Base-by-base conservation (phyloP, 2,329 filamentous ascomycete genomes). In the Penicillium sp. region DNA sequence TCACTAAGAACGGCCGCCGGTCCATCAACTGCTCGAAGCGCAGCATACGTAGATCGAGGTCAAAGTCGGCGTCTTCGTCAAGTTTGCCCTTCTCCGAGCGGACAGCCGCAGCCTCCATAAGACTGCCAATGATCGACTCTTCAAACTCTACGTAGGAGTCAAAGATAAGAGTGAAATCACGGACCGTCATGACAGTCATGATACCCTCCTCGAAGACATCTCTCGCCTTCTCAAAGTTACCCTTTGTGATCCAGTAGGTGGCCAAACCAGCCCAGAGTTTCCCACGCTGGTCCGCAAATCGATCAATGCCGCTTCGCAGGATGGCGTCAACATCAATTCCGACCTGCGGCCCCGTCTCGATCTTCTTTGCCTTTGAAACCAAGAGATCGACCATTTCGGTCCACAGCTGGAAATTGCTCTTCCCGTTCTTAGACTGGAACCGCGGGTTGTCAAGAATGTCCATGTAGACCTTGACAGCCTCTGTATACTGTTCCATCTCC, bases 21-120 rank as follows among this genome's bases (percentile, higher is more conserved):
- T 98, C 91, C 91, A 98, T 97, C 44, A 98, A 77, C 62, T 96
- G 90, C 69, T 98, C 93, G 61, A 98, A 98, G 44, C 93, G 84
- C 80, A 96, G 85, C 89, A 98, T 95, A 41, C 90, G 84, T 57
- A 97, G 89, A 66, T 98, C 94, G 24, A 98, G 78, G 61, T 97
- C 91, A 51, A 94, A 88, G 66, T 98, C 93, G 9, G 89, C 87
- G 52, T 89, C 83, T 54, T 91, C 83, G 60, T 97, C 85, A 1
- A 84, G 68, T 36, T 82, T 77, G 9, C 85, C 87, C 61, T 89
- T 87, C 42, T 89, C 85, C n/a, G 88, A 83, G 35, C 90, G 84
- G 40, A 74, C 72, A 6, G 89, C 86, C 1, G 90, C 90, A 44
- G 87, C 80, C 59, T 97, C 90, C 84, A 98, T 94, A 58, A 97